A percentile compares a stretch with the other conserved stretches of the same genome.
phyloP scores from a whole-genome alignment of 1,284 basidiomycete species.

The Trichosporon coremiiforme region DNA sequence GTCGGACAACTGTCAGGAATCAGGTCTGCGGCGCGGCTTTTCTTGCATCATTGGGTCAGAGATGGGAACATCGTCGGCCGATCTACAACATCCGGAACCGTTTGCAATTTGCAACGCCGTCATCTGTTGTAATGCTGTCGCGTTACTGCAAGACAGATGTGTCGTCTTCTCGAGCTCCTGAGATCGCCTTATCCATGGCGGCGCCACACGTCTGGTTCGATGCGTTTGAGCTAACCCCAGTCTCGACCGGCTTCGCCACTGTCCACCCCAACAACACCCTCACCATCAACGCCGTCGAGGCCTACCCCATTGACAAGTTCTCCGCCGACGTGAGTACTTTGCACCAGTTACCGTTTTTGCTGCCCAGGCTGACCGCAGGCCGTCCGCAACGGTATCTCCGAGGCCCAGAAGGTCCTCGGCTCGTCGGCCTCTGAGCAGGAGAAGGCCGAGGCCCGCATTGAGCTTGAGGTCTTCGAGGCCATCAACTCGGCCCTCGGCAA shows the following conservation, averaged over 20 bases:
- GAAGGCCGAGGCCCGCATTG: conserved; percentile 91
- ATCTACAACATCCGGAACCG: too few relatives aligned
- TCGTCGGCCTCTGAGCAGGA: conserved; percentile 88
- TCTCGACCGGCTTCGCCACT: conserved; percentile 95
- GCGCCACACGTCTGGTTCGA: background rate
- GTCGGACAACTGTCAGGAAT: too few relatives aligned
- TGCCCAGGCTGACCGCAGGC: conserved; percentile 62
- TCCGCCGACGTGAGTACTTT: conserved; percentile 48
- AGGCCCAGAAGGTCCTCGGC: conserved; percentile 78
- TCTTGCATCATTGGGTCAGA: too few relatives aligned
- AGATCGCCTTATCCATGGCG: background rate
- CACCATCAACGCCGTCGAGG: conserved; percentile 97
- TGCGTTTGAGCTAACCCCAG: conserved; percentile 58
- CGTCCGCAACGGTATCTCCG: conserved; percentile 82
- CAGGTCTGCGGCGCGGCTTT: too few relatives aligned
- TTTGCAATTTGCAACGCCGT: too few relatives aligned
- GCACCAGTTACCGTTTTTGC: background rate
- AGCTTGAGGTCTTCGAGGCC: conserved; percentile 94
- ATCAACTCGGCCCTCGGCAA: conserved; percentile 73
- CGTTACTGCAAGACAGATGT: too few relatives aligned
- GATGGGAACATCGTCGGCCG: too few relatives aligned
- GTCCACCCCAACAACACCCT: conserved; percentile 97
- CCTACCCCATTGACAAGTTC: conserved; percentile 83
- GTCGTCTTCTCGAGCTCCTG: background rate
- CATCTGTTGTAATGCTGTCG: too few relatives aligned